Percentiles rank a stretch among this genome's conserved stretches.
These are phyloP conservation scores for Uncinocarpus reesii DNA, from an alignment of 2,329 filamentous ascomycete species.

Conservation along the genomic window DNA sequence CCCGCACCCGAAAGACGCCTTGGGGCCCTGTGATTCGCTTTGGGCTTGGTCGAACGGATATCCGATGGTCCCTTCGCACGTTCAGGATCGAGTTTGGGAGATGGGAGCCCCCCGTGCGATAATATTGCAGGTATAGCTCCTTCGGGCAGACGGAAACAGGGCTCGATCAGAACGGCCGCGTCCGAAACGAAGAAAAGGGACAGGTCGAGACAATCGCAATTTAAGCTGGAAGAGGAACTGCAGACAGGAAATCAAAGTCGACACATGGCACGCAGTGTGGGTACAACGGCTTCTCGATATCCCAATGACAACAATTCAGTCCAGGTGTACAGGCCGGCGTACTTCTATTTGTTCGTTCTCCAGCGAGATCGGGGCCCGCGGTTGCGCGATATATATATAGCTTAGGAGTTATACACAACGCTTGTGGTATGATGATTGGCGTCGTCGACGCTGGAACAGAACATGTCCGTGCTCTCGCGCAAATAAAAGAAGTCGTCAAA, in stretches of 20 bases:
- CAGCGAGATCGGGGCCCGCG: neutral
- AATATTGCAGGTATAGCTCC: too few species aligned
- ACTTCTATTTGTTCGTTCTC: constrained; percentile 1
- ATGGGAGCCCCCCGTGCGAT: too few species aligned
- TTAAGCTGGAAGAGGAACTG: neutral
- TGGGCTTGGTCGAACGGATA: constrained; percentile 1
- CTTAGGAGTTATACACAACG: neutral
- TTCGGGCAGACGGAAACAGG: too few species aligned
- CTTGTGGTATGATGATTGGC: too few species aligned
- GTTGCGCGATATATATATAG: constrained; percentile 8
- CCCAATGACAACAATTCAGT: neutral
- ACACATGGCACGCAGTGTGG: constrained; percentile 8
- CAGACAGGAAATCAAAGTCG: constrained; percentile 1
- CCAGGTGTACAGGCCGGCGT: neutral
- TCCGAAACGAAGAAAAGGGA: neutral
- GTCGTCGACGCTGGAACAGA: too few species aligned
- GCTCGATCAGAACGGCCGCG: neutral
- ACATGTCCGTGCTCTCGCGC: constrained; percentile 7
- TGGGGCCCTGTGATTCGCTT: constrained; percentile 1
- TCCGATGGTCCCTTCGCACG: neutral
- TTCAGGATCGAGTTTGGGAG: neutral
- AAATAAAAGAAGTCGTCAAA: constrained; percentile 5
- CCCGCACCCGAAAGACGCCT: constrained; percentile 1
- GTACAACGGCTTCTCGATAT: constrained; percentile 8
- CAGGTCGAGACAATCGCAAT: neutral